These are phyloP conservation scores for Aspergillus fumigatiaffinis DNA, from an alignment of 2,329 filamentous ascomycete species.

Conservation along the genomic window DNA sequence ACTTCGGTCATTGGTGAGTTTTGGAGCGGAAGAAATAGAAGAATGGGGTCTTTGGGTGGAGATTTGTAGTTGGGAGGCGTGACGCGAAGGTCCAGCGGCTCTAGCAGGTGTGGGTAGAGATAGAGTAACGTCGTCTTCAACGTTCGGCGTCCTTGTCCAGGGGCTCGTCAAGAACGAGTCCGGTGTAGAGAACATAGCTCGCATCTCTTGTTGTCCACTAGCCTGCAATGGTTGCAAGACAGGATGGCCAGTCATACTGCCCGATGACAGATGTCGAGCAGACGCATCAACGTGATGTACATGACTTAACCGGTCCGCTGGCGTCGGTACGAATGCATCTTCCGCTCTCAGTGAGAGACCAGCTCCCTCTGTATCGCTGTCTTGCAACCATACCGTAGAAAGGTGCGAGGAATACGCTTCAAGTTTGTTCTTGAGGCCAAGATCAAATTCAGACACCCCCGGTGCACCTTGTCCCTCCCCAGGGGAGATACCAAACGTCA, in stretches of 20 bases:
- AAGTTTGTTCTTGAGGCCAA: slow-evolving; percentile 24
- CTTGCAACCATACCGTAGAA: slow-evolving; percentile 24
- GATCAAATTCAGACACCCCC: slow-evolving; percentile 19
- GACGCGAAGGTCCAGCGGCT: slow-evolving; percentile 16
- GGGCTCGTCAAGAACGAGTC: slow-evolving; percentile 23
- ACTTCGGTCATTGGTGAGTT: slow-evolving; percentile 14
- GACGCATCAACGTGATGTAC: neutral
- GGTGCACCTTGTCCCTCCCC: slow-evolving; percentile 3
- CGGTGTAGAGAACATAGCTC: slow-evolving; percentile 8
- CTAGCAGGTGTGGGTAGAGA: slow-evolving; percentile 23
- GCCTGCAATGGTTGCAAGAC: neutral
- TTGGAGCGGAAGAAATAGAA: slow-evolving; percentile 17
- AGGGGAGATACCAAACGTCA: slow-evolving; percentile 30
- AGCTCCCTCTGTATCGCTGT: slow-evolving; percentile 2
- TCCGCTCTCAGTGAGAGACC: neutral
- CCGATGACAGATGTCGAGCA: neutral
- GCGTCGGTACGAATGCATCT: neutral
- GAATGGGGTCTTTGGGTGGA: neutral
- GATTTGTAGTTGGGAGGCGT: slow-evolving; percentile 14
- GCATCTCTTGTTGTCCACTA: slow-evolving; percentile 6
- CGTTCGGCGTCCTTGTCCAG: slow-evolving; percentile 25
- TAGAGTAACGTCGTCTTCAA: slow-evolving; percentile 23
- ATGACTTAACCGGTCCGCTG: neutral
- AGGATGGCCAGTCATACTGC: neutral
- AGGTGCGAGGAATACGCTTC: slow-evolving; percentile 27